A percentile compares a stretch with the other conserved stretches of the same genome.
Conservation (phyloP, 176 grass and related monocot genomes). For the Canna indica region DNA sequence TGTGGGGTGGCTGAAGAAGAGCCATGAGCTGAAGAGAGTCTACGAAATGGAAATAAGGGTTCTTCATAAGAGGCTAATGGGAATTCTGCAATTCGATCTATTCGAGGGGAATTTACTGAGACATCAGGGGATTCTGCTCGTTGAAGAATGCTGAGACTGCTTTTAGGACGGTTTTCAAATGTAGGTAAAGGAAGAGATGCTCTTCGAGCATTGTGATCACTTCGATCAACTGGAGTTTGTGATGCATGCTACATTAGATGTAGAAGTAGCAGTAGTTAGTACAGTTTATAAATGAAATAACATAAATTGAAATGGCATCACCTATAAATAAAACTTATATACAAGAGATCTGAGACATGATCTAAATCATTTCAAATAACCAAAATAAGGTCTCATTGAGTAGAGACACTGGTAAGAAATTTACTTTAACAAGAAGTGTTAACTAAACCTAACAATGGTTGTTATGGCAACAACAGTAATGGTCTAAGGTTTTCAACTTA, state of each 20-base stretch:
- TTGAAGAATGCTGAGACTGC: conserved; percentile 36
- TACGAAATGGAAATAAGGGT: conserved; percentile 34
- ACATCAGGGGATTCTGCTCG: conserved; percentile 55
- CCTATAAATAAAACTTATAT: neutral
- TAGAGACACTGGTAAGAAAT: no score
- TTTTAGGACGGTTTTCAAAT: conserved; percentile 32
- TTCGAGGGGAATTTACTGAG: conserved; percentile 74
- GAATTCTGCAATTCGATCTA: no score
- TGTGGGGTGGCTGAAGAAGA: conserved; percentile 40
- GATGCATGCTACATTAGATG: conserved; percentile 20
- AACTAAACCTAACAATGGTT: no score
- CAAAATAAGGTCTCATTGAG: no score
- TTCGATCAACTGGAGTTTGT: conserved; percentile 27
- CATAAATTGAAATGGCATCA: neutral
- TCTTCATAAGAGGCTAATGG: conserved; percentile 67
- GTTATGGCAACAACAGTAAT: no score
- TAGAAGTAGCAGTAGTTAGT: neutral
- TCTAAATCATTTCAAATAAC: neutral
- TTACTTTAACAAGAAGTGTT: no score
- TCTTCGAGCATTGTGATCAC: conserved; percentile 30
- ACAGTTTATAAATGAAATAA: neutral
- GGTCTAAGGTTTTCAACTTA: no score
- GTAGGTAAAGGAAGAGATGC: conserved; percentile 61
- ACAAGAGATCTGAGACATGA: neutral
- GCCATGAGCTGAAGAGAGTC: conserved; percentile 26